Evolutionary conservation across 2,329 filamentous ascomycete species (phyloP).

Genomic region (Curvularia sp.): DNA sequence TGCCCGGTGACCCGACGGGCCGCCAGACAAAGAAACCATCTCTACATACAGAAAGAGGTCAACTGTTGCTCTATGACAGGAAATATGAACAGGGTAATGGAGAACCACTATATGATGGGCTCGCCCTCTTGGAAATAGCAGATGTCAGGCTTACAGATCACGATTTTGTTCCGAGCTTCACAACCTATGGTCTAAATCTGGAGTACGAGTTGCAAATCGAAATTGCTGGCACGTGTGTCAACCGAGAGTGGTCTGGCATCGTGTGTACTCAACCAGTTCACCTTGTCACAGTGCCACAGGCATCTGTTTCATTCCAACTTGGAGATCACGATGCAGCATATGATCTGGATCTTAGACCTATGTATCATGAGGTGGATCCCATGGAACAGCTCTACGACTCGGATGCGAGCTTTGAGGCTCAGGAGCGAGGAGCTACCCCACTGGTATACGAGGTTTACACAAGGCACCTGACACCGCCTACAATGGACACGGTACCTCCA

Average conservation of each 20-base stretch:
- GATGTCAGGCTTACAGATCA: constrained; percentile 18
- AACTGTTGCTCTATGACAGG: constrained; percentile 26
- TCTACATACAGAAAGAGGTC: constrained; percentile 17
- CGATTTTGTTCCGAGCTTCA: constrained; percentile 32
- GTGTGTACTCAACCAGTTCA: constrained; percentile 28
- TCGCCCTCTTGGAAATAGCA: constrained; percentile 21
- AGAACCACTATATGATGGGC: constrained; percentile 26
- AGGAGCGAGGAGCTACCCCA: not conserved
- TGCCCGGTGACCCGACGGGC: constrained; percentile 19
- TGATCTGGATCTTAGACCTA: constrained; percentile 11
- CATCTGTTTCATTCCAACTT: not conserved
- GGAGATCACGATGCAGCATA: not conserved
- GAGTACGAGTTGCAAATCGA: constrained; percentile 36
- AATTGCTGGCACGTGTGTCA: constrained; percentile 38
- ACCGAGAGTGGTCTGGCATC: constrained; percentile 30
- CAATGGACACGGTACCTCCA: constrained; percentile 7
- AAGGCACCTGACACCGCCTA: not conserved
- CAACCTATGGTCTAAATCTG: constrained; percentile 35
- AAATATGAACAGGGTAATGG: constrained; percentile 26
- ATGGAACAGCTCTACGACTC: constrained; percentile 1
- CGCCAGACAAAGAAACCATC: constrained; percentile 12
- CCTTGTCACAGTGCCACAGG: constrained; percentile 25
- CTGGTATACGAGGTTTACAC: constrained; percentile 10
- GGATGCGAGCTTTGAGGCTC: not conserved
- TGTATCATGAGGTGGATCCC: constrained; percentile 24